Base-by-base conservation (phyloP, 306 rosid genomes). In the Herpetospermum pedunculosum region DNA sequence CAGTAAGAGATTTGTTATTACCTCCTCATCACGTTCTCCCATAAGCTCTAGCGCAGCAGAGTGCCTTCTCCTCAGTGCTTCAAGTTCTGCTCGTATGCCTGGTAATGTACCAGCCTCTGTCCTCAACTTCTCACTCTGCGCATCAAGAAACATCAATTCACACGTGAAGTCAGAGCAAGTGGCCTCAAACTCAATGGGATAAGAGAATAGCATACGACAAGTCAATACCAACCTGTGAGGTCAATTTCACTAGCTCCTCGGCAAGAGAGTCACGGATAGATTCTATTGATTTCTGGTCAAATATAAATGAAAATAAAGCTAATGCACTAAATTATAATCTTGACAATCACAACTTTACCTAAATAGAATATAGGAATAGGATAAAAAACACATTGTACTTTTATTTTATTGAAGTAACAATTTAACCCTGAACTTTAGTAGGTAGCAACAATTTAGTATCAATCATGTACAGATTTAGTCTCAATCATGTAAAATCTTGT, bases 11-110 rank as follows among this genome's bases (percentile, higher is more conserved):
- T 41, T 63, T 78, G 77, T 70, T 32, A 30, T 32, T 84, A 94
- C 99, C 99, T 95, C 97, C 78, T 91, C 99, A 78, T 94, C 99
- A 55, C 97, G 97, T 83, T 95, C 99, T 2, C 99, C 99, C 99
- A 95, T 95, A 81, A 95, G 87, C 84, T 95, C 99, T 86, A 95
- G 80, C 16, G 99, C 99, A 79, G 99, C 89, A 78, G 96, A 83
- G 82, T 95, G 99, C 80, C 99, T 85, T 84, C 90, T 95, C 86
- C 99, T 89, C 63, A 95, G 78, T 72, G 97, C 88, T 72, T 95
- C 99, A 77, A 95, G 81, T 89, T 92, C 99, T 43, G 97, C 96
- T 48, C 85, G 84, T 76, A 95, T 83, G 77, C 99, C 93, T 70
- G 99, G 97, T 76, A 95, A 76, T 28, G 62, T 78, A 63, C 83